These are phyloP conservation scores for Kwoniella botswanensis DNA, from an alignment of 768 basidiomycete species.

Conservation along the genomic window DNA sequence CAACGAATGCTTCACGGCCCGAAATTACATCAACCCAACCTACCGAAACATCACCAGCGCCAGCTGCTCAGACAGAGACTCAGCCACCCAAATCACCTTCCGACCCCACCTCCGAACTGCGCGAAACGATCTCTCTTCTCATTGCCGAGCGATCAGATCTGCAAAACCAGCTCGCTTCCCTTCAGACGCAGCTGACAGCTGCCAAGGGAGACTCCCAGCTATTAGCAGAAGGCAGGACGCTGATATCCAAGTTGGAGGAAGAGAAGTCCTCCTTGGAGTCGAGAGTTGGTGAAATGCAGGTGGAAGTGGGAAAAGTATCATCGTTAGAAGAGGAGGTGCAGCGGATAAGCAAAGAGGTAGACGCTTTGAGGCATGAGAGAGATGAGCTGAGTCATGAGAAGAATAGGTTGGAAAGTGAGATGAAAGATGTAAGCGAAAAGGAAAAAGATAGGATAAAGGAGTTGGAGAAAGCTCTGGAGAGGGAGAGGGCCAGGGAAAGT, in stretches of 20 bases:
- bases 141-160: conserved; percentile 47
- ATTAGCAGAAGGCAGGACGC: conserved; percentile 38
- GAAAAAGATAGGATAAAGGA: conserved; percentile 23
- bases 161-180: conserved; percentile 35
- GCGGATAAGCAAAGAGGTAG: conserved; percentile 17
- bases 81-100: conserved; percentile 8
- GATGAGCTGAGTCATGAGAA: conserved; percentile 21
- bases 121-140: conserved; percentile 45
- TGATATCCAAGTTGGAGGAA: conserved; percentile 43
- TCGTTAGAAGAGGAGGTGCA: conserved; percentile 15
- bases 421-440: conserved; percentile 23
- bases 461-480: conserved; percentile 33
- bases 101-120: conserved; percentile 33
- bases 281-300: conserved; percentile 14
- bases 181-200: conserved; percentile 26
- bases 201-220: conserved; percentile 38
- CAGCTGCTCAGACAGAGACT: not conserved
- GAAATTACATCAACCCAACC: not conserved
- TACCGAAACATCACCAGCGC: not conserved
- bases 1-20: not conserved
- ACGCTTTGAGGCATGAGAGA: conserved; percentile 16
- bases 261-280: conserved; percentile 36
- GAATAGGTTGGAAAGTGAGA: conserved; percentile 18
- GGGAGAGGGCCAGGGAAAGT: conserved; percentile 33
- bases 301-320: conserved; percentile 7